Base-by-base conservation (phyloP, 2,329 filamentous ascomycete species). In the Fusarium sp. region DNA sequence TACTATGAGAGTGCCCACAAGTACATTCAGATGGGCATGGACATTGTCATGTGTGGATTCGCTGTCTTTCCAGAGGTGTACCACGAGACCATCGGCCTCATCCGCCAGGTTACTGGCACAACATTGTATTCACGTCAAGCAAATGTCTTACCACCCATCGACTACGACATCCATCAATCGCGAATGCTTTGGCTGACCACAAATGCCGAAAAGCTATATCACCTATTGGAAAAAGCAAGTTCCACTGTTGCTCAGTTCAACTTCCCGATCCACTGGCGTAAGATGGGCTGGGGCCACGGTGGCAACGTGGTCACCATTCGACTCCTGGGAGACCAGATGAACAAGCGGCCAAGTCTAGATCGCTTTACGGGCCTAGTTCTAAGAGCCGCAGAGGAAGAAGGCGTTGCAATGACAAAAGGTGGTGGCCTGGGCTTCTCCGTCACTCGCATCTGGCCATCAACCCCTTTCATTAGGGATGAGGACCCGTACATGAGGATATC, bases 401-500 rank as follows among this genome's bases (percentile, higher is more conserved):
- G 49, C 6, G 63, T 68, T 41, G 67, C 44, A 11, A 69, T 69
- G 67, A 69, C 63, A 24, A 69, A 69, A 37, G 67, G 67, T 12
- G 67, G 63, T 37, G 67, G 67, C 11, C 41, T 69, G 24, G 63
- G 67, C 20, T 68, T 69, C 44, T 69, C 67, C 12, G 63, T 60
- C 21, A 69, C 63, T 39, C 67, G 67, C 26, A 63, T 69, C 18
- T 69, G 67, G 63, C 63, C 67, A 13, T 68, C 67, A 6, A 64
- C 59, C 1, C 67, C 63, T 23, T 69, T 69, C 15, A 69, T 67
- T 39, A 53, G 57, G 5, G 23, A 69, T 29, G 67, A 69, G 37
- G 63, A 68, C 23, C 67, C 67, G 5, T 69, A 68, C 44, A 68
- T 69, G 43, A 57, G 67, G 18, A 69, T 69, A 10, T 69, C 63